Base-by-base conservation (phyloP, 352 stramenopile genomes). In the Pythium angustatum region DNA sequence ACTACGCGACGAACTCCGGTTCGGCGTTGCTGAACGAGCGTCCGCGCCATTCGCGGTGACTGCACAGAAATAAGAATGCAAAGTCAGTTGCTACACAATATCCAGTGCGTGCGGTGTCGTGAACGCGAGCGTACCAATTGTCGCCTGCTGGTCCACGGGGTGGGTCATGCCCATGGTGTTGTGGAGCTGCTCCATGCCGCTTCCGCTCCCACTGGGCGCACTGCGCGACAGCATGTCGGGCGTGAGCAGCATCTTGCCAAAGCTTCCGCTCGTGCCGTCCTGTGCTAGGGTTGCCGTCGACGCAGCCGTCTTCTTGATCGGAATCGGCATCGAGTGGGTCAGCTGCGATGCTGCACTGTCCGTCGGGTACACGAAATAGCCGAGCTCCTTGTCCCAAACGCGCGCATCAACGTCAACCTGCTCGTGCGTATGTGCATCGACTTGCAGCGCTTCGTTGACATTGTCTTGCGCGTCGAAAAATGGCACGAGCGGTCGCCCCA, bases 301-400 rank as follows among this genome's bases (percentile, higher is more conserved):
- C 26, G 11, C 27, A 6, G 21, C 34, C 24, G 36, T 43, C 28
- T 57, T 62, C 34, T 53, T 68, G 52, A 76, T 77, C 54, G 69
- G 62, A 38, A 77, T 77, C 27, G 69, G 66, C 12, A 53, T 55
- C 17, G 66, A 72, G 41, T 66, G 31, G 7, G 26, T 30, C n/a
- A 14, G 9, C 24, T 48, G 44, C 15, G 21, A 19, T 21, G 26
- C 19, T 3, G 43, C 19, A 21, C 19, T 24, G 19, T 63, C 48
- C 30, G 60, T 79, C 15, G 85, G 85, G 69, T 94, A 94, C 67
- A 90, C 85, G 51, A 94, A 94, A 59, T 94, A 94, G 27, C 85
- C 85, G 22, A 91, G 78, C 24, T 87, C 73, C 54, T 86, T 85
- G 69, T 94, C 85, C 85, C 85, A 94, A 3, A 94, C 85, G 21